Evolutionary conservation across 208 protist species (phyloP), one percentile per base, ranked within the genome.

Genomic region (Wallacemonas sp.): DNA sequence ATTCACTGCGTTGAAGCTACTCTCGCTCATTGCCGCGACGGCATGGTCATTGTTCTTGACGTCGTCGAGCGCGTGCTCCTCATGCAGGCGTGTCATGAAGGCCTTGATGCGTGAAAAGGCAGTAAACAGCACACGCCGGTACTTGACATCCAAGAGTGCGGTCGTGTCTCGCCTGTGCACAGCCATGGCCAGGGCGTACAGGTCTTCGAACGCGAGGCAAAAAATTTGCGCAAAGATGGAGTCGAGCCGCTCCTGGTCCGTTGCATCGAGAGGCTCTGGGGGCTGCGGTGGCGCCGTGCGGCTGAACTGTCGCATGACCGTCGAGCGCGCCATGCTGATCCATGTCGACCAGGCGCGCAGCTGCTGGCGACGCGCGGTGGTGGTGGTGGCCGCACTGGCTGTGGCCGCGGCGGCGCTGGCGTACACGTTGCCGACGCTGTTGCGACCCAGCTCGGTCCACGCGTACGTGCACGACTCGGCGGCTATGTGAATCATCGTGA

Each of bases 331-430:
- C 27, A 66, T 61, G 61, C 60, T 67, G 39, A 69, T 64, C 72
- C 72, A 78, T 29, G 66, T 57, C 17, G 72, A 61, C 72, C 72
- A 78, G 44, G 65, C 65, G 0, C 72, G 72, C 65, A 68, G 70
- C 61, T 70, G 72, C 57, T 62, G 49, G 0, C 71, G 71, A 32
- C 68, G 65, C 44, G 65, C 1, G 14, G 29, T 47, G 16, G 57
- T 33, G 23, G 30, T 11, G n/a, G n/a, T 24, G 12, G 26, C 30
- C 14, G 36, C 36, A 41, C 14, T 41, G 36, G 14, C 9, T 41
- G 36, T 14, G 14, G 36, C n/a, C n/a, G n/a, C n/a, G n/a, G n/a
- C n/a, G n/a, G n/a, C n/a, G n/a, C n/a, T n/a, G 2, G 47, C 30
- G 26, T 55, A 55, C 24, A 55, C 23, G 14, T 17, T 19, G 14